Evolutionary conservation across 371 early-diverging fungal genomes (phyloP).

Genomic region (Rhizopus arrhizus): DNA sequence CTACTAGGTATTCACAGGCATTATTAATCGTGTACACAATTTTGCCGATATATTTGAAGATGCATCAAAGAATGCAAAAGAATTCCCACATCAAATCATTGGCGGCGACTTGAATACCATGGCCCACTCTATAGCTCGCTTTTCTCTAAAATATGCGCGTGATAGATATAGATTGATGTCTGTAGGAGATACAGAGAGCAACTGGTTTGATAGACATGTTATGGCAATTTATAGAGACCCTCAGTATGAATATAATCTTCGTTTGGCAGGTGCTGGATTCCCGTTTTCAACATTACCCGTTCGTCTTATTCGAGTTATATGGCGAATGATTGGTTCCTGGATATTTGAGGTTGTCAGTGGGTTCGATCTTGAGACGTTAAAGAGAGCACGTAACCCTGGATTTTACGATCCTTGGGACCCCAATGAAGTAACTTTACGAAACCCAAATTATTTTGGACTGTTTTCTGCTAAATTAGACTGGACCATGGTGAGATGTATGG

Average conservation of each 20-base stretch:
- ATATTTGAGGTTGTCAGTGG: conserved; percentile 33
- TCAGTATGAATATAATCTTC: conserved; percentile 29
- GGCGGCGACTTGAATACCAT: conserved; percentile 84
- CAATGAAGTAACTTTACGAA: conserved; percentile 66
- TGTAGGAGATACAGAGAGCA: conserved; percentile 69
- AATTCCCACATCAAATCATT: conserved; percentile 68
- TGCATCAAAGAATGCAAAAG: conserved; percentile 38
- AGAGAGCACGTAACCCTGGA: conserved; percentile 69
- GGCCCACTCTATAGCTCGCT: conserved; percentile 77
- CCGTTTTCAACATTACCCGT: conserved; percentile 25
- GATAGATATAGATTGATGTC: conserved; percentile 70
- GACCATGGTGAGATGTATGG: conserved; percentile 66
- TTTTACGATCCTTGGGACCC: conserved; percentile 76
- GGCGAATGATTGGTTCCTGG: conserved; percentile 21
- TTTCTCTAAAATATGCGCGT: conserved; percentile 66
- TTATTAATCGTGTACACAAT: conserved; percentile 65
- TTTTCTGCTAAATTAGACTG: conserved; percentile 80
- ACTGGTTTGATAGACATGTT: conserved; percentile 70
- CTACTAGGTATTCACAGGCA: conserved; percentile 67
- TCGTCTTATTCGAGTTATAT: conserved; percentile 16
- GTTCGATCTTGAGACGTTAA: conserved; percentile 50
- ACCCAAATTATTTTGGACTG: conserved; percentile 62
- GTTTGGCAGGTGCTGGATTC: conserved; percentile 46
- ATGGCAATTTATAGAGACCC: conserved; percentile 31
- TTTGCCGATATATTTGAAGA: conserved; percentile 73